Base-by-base conservation (phyloP, 2,329 filamentous ascomycete species). In the Apiospora aurea region DNA sequence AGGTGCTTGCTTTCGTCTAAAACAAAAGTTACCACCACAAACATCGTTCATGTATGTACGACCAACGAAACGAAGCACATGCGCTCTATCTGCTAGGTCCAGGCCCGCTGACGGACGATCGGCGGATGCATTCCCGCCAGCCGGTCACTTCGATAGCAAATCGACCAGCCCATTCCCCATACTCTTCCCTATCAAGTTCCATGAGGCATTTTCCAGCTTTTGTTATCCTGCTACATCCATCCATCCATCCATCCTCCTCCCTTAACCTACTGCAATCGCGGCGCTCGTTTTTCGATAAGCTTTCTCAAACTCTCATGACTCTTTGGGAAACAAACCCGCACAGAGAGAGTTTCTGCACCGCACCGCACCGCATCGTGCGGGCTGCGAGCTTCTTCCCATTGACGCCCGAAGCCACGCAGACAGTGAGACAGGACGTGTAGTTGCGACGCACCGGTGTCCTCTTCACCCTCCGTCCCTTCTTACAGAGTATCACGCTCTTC, bases 81-180 rank as follows among this genome's bases (percentile, higher is more conserved):
- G 51, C 26, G 26, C 51, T 29, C 26, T 29, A 29, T 51, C n/a
- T 24, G n/a, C 14, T 43, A 53, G 49, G 24, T 13, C 53, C 7
- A 61, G 53, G 53, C 29, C 53, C 29, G 53, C 26, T 34, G 49
- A 26, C 7, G 21, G 21, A 11, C 26, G 51, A 61, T 61, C 53
- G 53, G 53, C 53, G 16, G 29, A 38, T 34, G 53, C 53, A 61
- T 41, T 41, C 41, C 34, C 49, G 49, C 24, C 34, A 26, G 51
- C 53, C 53, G 38, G 53, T 61, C 53, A 61, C 53, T n/a, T 38
- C 18, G 29, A n/a, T 61, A 61, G 53, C 53, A 61, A 61, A n/a
- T n/a, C 29, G 29, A 38, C 53, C 21, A n/a, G 29, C 16, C 53
- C 10, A 38, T 61, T 29, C 29, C 29, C 29, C 53, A 61, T 61